These are phyloP conservation scores for Daldinia concentrica DNA, from an alignment of 495 filamentous ascomycete species.

Conservation along the genomic window DNA sequence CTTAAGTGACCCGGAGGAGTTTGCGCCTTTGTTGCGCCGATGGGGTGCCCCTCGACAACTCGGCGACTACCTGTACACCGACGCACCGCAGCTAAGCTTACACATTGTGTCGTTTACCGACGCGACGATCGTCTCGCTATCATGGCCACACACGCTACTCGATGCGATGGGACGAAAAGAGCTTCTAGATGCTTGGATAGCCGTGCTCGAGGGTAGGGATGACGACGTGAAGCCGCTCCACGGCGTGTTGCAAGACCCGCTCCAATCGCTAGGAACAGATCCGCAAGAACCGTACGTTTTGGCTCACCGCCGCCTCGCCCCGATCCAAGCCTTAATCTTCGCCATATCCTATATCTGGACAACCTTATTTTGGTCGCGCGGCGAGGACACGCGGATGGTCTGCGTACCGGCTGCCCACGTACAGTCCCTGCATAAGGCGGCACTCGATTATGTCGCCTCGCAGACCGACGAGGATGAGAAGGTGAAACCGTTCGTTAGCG, in stretches of 20 bases:
- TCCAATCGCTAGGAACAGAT: constrained; percentile 26
- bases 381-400: constrained; percentile 51
- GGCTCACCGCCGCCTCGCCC: constrained; percentile 35
- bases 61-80: constrained; percentile 53
- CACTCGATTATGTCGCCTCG: constrained; percentile 40
- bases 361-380: constrained; percentile 38
- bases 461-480: constrained; percentile 38
- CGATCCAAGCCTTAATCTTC: constrained; percentile 44
- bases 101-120: constrained; percentile 60
- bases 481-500: constrained; percentile 53
- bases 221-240: constrained; percentile 50
- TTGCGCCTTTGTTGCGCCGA: constrained; percentile 35
- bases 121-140: constrained; percentile 57
- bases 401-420: constrained; percentile 47
- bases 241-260: constrained; percentile 46
- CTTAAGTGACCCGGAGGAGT: constrained; percentile 44
- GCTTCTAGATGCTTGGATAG: constrained; percentile 51
- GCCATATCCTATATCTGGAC: constrained; percentile 41
- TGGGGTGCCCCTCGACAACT: constrained; percentile 44
- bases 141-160: constrained; percentile 59
- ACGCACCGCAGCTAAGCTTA: constrained; percentile 57
- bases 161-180: constrained; percentile 56
- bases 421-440: constrained; percentile 35
- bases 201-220: constrained; percentile 52
- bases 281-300: constrained; percentile 39